Base-by-base conservation (phyloP, 2,329 filamentous ascomycete genomes). In the Fusarium falciforme region DNA sequence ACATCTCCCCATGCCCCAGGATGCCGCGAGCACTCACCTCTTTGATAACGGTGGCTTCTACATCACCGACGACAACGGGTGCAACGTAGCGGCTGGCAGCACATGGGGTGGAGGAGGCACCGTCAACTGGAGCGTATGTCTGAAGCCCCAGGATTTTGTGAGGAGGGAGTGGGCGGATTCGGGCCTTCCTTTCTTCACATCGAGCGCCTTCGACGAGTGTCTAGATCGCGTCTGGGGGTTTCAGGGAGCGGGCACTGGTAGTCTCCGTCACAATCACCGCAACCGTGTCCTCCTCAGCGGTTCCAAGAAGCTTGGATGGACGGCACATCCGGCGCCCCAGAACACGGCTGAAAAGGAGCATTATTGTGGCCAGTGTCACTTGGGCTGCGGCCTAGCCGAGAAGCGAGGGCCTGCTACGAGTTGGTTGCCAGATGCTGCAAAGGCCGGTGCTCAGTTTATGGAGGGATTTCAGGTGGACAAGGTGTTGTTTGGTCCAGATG, bases 101-200 rank as follows among this genome's bases (percentile, higher is more conserved):
- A 89, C 89, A 35, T 97, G 93, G 90, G 95, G 95, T 33, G 95
- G 95, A 47, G 95, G 95, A 64, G 95, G 95, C 7, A 94, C 94
- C 0, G 83, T 98, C 76, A 98, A 98, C 82, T 98, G 95, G 95
- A 93, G 88, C 77, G 89, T 89, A 10, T 85, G 85, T 60, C 83
- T 91, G 61, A 86, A 88, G 75, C 93, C 94, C 0, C 94, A 96
- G 79, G 90, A 89, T 29, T 93, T 88, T 73, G 93, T 98, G 1
- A 90, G 95, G 5, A 86, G 90, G 74, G 94, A 98, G 82, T 98
- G 96, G 95, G 92, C 93, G 0, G 85, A 89, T 60, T 78, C 84
- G 17, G 91, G 91, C 0, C 84, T 98, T 27, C 87, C 89, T 0
- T 92, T 97, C 77, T 97, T 97, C 80, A 91, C 89, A 0, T 91